These are phyloP conservation scores for Pestalotiopsis sp. DNA, from an alignment of 2,329 filamentous ascomycete species.

Conservation along the genomic window DNA sequence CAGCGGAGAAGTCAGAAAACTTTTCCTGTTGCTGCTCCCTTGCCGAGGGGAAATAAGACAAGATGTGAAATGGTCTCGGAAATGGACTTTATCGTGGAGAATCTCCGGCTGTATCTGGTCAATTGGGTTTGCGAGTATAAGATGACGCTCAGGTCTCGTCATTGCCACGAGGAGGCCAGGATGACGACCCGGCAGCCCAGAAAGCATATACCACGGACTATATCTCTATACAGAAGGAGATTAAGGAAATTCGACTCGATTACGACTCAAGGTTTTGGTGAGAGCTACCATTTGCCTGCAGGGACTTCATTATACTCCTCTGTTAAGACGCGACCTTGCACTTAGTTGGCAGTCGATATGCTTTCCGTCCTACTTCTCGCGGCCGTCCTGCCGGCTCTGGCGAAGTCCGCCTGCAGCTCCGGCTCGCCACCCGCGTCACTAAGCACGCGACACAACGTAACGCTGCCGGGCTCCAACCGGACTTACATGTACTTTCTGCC, in stretches of 20 bases:
- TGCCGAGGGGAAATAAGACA: neutral
- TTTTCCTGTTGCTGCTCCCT: neutral
- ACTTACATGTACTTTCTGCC: slow-evolving; percentile 22
- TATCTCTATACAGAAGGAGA: neutral
- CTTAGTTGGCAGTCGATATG: neutral
- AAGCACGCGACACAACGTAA: slow-evolving; percentile 4
- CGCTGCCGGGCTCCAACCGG: slow-evolving; percentile 8
- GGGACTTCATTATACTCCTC: neutral
- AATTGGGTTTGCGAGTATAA: neutral
- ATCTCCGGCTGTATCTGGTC: neutral
- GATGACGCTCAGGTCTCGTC: neutral
- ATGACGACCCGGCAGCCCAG: neutral
- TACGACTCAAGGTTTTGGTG: neutral
- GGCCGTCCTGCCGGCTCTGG: neutral
- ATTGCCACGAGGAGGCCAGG: neutral
- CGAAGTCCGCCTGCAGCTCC: slow-evolving; percentile 3
- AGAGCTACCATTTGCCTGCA: neutral
- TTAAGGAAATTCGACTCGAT: neutral
- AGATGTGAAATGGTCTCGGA: neutral
- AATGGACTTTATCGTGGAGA: neutral
- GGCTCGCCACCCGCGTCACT: neutral
- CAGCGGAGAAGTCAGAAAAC: neutral
- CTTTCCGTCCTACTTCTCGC: neutral
- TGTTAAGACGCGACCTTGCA: neutral
- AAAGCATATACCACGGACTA: neutral